A percentile compares a stretch with the other conserved stretches of the same genome.
These are phyloP conservation scores for Polyporus arcularius DNA, from an alignment of 768 basidiomycete genomes.

Conservation along the genomic window DNA sequence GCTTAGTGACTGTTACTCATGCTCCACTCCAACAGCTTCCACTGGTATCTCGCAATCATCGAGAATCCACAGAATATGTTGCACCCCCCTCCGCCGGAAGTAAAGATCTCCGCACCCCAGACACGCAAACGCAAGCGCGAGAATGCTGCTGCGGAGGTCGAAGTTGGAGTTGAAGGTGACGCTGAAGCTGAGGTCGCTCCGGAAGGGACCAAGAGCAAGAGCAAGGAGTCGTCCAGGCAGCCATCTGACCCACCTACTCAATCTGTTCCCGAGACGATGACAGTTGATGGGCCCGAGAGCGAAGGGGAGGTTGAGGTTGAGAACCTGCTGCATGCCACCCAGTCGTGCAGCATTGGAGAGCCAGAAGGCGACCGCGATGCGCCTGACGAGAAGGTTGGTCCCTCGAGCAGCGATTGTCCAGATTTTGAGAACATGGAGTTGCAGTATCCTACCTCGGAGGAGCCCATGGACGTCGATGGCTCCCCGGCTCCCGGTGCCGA, in stretches of 20 bases:
- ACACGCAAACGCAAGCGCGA: constrained; percentile 33
- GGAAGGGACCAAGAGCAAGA: neutral
- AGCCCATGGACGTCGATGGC: neutral
- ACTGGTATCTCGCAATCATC: constrained; percentile 98
- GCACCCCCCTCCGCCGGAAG: constrained; percentile 42
- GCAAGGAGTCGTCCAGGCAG: neutral
- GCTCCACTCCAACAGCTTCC: constrained; percentile 53
- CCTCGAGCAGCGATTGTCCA: neutral
- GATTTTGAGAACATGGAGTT: constrained; percentile 12
- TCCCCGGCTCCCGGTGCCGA: neutral
- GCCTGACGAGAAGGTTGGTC: neutral
- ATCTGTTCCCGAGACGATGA: constrained; percentile 5
- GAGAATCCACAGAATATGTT: constrained; percentile 71
- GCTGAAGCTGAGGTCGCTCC: neutral
- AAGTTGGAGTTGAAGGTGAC: neutral
- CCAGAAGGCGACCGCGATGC: neutral
- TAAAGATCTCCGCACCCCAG: constrained; percentile 6
- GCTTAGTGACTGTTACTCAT: neutral
- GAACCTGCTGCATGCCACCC: constrained; percentile 6
- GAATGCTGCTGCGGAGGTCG: neutral
- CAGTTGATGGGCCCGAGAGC: constrained; percentile 12
- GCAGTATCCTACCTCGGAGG: constrained; percentile 20
- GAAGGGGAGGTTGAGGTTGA: constrained; percentile 24
- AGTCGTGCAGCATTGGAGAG: constrained; percentile 15
- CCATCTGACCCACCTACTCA: neutral